Evolutionary conservation across 192 early-diverging fungal species (phyloP).

Genomic region (Entomortierella lignicola): DNA sequence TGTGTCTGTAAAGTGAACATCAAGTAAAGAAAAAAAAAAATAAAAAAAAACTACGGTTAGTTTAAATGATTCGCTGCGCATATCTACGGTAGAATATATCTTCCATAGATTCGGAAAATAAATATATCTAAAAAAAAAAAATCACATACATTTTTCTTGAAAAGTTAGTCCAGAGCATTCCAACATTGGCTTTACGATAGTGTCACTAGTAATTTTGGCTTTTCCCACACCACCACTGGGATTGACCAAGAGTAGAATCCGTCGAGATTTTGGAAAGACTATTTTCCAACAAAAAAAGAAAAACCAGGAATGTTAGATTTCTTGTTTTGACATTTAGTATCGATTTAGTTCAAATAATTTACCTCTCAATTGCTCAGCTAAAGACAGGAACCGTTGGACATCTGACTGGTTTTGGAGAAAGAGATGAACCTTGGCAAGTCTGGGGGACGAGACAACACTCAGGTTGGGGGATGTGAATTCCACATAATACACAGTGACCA

Average conservation of each 20-base stretch:
- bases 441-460: conserved; percentile 3
- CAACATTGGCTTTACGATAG: conserved; percentile 41
- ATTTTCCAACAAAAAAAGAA: background rate
- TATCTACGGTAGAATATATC: background rate
- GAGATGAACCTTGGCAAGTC: conserved; percentile 7
- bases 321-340: too few species aligned
- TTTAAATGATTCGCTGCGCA: background rate
- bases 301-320: background rate
- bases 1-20: conserved; percentile 28
- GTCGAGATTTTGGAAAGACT: conserved; percentile 32
- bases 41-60: conserved; percentile 6
- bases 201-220: conserved; percentile 33
- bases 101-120: background rate
- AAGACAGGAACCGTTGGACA: conserved; percentile 10
- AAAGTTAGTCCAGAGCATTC: conserved; percentile 26
- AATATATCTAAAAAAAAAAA: background rate
- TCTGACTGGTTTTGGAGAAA: conserved; percentile 16
- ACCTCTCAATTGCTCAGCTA: conserved; percentile 27
- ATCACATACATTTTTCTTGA: conserved; percentile 27
- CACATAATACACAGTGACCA: conserved; percentile 14
- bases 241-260: conserved; percentile 29
- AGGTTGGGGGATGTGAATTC: conserved; percentile 16
- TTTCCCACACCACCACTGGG: conserved; percentile 35
- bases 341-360: too few species aligned
- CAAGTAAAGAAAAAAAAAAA: conserved; percentile 1